Conservation (phyloP, 169 alveolate genomes). For the Plasmodium malariae region DNA sequence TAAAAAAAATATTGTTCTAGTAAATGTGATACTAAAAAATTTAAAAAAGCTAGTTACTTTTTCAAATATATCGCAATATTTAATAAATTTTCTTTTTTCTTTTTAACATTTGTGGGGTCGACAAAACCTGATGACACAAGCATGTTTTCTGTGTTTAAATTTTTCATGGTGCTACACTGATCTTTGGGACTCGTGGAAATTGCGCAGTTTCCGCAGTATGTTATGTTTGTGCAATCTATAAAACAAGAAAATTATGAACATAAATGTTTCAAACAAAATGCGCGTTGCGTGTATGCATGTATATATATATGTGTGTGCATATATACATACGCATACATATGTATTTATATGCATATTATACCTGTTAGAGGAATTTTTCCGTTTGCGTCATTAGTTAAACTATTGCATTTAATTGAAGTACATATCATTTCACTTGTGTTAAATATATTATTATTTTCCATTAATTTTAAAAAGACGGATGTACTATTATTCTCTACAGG, state of each 20-base stretch:
- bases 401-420: conserved; percentile 43
- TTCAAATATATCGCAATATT: not conserved
- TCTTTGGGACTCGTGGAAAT: conserved; percentile 52
- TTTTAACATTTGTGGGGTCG: conserved; percentile 47
- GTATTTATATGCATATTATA: conserved; percentile 2
- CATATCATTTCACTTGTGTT: conserved; percentile 70
- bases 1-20: no score
- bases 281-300: not conserved
- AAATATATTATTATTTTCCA: conserved; percentile 28
- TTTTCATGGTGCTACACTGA: conserved; percentile 44
- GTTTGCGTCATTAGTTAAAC: conserved; percentile 22
- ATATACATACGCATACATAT: not conserved
- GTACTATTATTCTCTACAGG: conserved; percentile 20
- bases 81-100: conserved; percentile 22
- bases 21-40: no score
- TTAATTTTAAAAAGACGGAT: conserved; percentile 13
- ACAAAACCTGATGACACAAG: conserved; percentile 47
- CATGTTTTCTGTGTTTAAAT: conserved; percentile 40
- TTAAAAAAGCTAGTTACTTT: no score
- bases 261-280: not conserved
- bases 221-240: conserved; percentile 67
- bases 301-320: not conserved
- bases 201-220: conserved; percentile 56
- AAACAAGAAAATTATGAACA: conserved; percentile 1
- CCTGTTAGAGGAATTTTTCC: conserved; percentile 50